A percentile compares a stretch with the other conserved stretches of the same genome.
Evolutionary conservation across 2,329 filamentous ascomycete species (phyloP).

Genomic region (Hypoxylon sp.): DNA sequence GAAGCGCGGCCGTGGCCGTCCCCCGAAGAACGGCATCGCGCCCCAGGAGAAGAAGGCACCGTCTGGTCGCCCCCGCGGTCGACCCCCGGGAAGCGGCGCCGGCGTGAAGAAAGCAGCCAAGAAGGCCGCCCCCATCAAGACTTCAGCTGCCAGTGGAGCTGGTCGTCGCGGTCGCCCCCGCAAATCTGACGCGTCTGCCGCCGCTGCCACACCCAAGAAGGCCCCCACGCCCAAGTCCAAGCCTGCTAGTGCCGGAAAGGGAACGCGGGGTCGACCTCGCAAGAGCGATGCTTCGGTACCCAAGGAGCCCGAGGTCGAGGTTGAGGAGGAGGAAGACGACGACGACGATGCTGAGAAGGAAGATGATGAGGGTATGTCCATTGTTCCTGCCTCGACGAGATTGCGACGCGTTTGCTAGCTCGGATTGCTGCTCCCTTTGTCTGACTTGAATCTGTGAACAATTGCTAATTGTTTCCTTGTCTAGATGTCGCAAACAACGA

Average conservation of each 20-base stretch:
- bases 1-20: slow-evolving; percentile 51
- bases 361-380: slow-evolving; percentile 38
- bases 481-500: slow-evolving; percentile 24
- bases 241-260: slow-evolving; percentile 37
- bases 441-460: slow-evolving; percentile 7
- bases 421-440: not conserved
- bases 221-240: slow-evolving; percentile 38
- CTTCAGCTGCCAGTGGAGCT: slow-evolving; percentile 21
- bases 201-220: slow-evolving; percentile 44
- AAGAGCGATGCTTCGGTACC: slow-evolving; percentile 39
- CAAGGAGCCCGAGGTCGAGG: slow-evolving; percentile 43
- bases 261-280: slow-evolving; percentile 35
- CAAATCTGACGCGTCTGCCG: slow-evolving; percentile 40
- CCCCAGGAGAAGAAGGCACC: slow-evolving; percentile 48
- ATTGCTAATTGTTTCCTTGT: slow-evolving; percentile 14
- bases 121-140: slow-evolving; percentile 31
- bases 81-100: slow-evolving; percentile 54
- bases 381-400: not conserved
- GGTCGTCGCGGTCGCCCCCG: slow-evolving; percentile 48
- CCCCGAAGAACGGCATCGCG: slow-evolving; percentile 51
- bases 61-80: slow-evolving; percentile 57
- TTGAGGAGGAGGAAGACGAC: slow-evolving; percentile 36
- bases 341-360: slow-evolving; percentile 22
- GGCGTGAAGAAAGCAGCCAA: slow-evolving; percentile 43
- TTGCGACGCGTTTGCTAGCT: not conserved